Conservation (phyloP, 257 asterid genomes). For the Solanum verrucosum region DNA sequence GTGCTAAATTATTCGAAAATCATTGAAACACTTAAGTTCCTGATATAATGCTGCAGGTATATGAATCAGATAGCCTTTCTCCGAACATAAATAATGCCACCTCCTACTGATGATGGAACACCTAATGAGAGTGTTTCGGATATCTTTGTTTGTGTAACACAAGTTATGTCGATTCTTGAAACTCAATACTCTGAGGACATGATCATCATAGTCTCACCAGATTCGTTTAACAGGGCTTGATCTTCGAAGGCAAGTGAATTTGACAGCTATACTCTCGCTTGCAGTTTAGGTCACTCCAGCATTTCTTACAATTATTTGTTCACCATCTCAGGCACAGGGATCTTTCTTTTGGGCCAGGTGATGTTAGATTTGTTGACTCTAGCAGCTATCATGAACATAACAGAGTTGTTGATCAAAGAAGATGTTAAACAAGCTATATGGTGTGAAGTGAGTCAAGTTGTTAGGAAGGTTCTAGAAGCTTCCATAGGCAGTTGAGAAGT, state of each 20-base stretch:
- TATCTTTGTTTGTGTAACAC: conserved; percentile 86
- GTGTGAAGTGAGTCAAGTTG: too few relatives aligned
- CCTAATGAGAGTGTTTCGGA: conserved; percentile 91
- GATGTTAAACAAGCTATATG: not conserved
- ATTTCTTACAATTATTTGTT: not conserved
- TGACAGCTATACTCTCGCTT: not conserved
- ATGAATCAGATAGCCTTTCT: conserved; percentile 70
- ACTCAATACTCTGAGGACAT: conserved; percentile 74
- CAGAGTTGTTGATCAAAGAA: not conserved
- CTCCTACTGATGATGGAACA: conserved; percentile 75
- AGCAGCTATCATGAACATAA: conserved; percentile 12
- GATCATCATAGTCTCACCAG: conserved; percentile 76
- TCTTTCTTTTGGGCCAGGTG: conserved; percentile 68
- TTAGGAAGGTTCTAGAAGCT: too few relatives aligned
- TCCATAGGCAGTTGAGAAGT: too few relatives aligned
- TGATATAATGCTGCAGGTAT: conserved; percentile 34
- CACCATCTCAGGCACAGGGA: conserved; percentile 45
- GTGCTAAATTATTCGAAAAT: not conserved
- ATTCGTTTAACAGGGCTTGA: conserved; percentile 83
- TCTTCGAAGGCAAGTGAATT: conserved; percentile 50
- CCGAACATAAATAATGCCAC: conserved; percentile 66
- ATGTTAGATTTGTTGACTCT: conserved; percentile 68
- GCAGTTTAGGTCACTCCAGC: not conserved
- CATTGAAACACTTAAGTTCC: not conserved
- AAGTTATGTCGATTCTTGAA: conserved; percentile 15